These are phyloP conservation scores for Saccharum officinarum DNA, from an alignment of 176 grass and related monocot genomes.

Conservation along the genomic window DNA sequence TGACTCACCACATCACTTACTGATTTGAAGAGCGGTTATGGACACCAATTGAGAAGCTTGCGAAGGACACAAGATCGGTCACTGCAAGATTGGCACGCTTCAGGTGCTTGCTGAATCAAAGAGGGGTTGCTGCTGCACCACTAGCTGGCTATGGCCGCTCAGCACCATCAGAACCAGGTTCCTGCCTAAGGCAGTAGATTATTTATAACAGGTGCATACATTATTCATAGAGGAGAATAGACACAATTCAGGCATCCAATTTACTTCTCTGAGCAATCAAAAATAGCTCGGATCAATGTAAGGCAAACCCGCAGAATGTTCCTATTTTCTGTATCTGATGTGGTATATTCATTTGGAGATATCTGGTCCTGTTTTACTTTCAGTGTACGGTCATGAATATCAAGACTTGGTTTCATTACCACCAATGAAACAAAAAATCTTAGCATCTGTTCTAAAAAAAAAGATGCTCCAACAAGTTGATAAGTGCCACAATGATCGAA, in stretches of 20 bases:
- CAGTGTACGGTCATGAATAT: background rate
- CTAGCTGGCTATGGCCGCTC: conserved; percentile 53
- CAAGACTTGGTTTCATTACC: too few species aligned
- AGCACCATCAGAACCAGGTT: conserved; percentile 58
- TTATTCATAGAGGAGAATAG: conserved; percentile 33
- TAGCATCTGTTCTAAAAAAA: too few species aligned
- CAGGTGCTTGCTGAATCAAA: conserved; percentile 84
- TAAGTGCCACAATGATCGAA: too few species aligned
- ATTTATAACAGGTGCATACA: conserved; percentile 13
- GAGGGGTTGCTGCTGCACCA: conserved; percentile 79
- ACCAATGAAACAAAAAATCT: too few species aligned
- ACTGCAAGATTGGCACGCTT: conserved; percentile 66
- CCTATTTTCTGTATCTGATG: background rate
- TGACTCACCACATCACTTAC: conserved; percentile 8
- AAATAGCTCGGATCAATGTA: conserved; percentile 6
- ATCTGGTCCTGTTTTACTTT: background rate
- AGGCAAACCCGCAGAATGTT: background rate
- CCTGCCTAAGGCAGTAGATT: conserved; percentile 69
- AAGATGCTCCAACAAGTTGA: too few species aligned
- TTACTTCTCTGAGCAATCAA: background rate
- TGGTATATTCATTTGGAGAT: background rate
- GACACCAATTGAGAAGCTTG: conserved; percentile 64
- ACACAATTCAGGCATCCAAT: conserved; percentile 19
- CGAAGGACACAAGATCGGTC: conserved; percentile 45
- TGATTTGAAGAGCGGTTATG: conserved; percentile 69